Evolutionary conservation across 805 yeast species (phyloP), one percentile per base, ranked within the genome.

Genomic region (Yueomyces sinensis): DNA sequence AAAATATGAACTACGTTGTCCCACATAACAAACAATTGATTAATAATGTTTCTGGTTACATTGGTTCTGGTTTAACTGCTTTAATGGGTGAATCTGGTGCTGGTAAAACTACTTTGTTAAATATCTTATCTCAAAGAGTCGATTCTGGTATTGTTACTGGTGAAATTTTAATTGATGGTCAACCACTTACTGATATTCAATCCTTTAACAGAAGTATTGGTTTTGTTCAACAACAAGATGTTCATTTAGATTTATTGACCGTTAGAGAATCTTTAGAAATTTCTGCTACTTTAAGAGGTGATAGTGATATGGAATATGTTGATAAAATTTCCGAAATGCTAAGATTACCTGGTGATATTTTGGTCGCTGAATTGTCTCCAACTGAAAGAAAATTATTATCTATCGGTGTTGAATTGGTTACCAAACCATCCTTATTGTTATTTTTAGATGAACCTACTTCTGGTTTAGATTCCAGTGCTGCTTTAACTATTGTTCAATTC

Each of bases 61-160:
- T 76, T 38, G 70, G 72, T 49, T 82, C 83, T 13, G 86, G 86
- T 37, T 50, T 67, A 40, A 66, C 70, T 18, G 72, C 79, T 2
- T 53, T 68, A 2, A 71, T 73, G 78, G 81, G 82, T 43, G 75
- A 76, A 19, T 72, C 82, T 32, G 83, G 83, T 54, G 84, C 84
- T 36, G 84, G 84, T 61, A 76, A 76, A 50, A 77, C 84, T 14
- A 77, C 84, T 3, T 57, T 76, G 40, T 62, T 76, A 41, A 77
- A 77, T 57, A 72, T 73, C 39, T 59, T 77, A 45, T 76, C 82
- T 17, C 72, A 71, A 47, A 67, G 84, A 48, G 68, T 73, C 36
- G 28, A 25, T 25, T 68, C 76, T 24, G 84, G 84, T 54, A 69
- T 69, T 29, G 73, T 77, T 32, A 65, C 79, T 32, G 78, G 78